Base-by-base conservation (phyloP, 768 basidiomycete species). In the Sarcomyxa edulis region DNA sequence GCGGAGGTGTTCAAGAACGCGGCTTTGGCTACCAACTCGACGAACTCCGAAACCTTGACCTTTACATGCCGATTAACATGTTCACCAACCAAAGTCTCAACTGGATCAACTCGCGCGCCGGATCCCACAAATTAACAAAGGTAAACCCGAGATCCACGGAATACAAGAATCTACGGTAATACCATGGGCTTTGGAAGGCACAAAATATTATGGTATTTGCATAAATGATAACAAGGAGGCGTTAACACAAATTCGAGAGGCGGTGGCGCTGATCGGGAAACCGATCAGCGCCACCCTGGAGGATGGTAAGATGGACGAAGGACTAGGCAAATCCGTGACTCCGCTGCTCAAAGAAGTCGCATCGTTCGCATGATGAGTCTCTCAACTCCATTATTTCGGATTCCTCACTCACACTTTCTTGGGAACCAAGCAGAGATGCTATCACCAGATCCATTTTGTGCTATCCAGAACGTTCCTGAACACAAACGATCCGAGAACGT, bases 361-460 rank as follows among this genome's bases (percentile, higher is more conserved):
- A 1, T n/a, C n/a, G n/a, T n/a, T n/a, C n/a, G n/a, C n/a, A n/a
- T n/a, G n/a, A n/a, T n/a, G n/a, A n/a, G n/a, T n/a, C n/a, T n/a
- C n/a, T n/a, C n/a, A n/a, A n/a, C n/a, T n/a, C n/a, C n/a, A n/a
- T n/a, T n/a, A n/a, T n/a, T n/a, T n/a, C n/a, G n/a, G n/a, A n/a
- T n/a, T n/a, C n/a, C n/a, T n/a, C n/a, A n/a, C 18, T 28, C 21
- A 40, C 10, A 5, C 21, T 35, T 14, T 19, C 15, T 14, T 32
- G 59, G 36, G 56, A 56, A 31, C 38, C 51, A 12, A 49, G 58
- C 11, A 53, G 52, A 16, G 67, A 73, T 33, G 39, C 54, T 4
- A 37, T 71, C 12, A 71, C 71, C 3, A 62, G 72, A 3, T 55
- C 67, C 44, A 74, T 11, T 81, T 84, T 47, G 54, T 58, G 14